Evolutionary conservation across 202 grass and related monocot species (phyloP).

Genomic region (Miscanthus sacchariflorus): DNA sequence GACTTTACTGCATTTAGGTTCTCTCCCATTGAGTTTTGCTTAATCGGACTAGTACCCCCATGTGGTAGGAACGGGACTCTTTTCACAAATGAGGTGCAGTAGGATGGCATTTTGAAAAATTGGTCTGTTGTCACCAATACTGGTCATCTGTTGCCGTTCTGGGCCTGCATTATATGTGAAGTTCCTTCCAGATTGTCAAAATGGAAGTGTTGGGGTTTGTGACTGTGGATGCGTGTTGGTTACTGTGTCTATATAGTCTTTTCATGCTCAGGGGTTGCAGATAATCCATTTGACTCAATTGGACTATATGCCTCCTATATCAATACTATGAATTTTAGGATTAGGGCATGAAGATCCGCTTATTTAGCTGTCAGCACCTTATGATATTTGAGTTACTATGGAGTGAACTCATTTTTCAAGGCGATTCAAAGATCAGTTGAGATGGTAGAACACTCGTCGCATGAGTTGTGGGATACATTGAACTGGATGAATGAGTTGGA

Average conservation of each 20-base stretch:
- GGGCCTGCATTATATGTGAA: constrained; percentile 21
- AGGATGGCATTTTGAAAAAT: constrained; percentile 12
- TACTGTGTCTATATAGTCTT: not conserved
- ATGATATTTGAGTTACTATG: constrained; percentile 15
- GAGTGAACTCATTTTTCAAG: not conserved
- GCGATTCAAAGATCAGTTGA: constrained; percentile 16
- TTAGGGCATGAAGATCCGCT: not conserved
- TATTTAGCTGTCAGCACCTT: not conserved
- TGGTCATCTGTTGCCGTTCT: not conserved
- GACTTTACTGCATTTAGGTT: constrained; percentile 12
- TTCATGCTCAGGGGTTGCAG: not conserved
- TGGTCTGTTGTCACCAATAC: not conserved
- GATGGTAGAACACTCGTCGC: not conserved
- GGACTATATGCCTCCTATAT: constrained; percentile 4
- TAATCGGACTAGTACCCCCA: constrained; percentile 33
- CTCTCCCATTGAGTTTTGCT: constrained; percentile 23
- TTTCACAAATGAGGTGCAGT: constrained; percentile 10
- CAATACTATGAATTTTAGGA: not conserved
- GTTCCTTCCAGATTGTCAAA: constrained; percentile 18
- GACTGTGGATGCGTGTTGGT: not conserved
- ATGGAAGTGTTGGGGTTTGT: constrained; percentile 19
- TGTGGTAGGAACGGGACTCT: constrained; percentile 9
- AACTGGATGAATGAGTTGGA: constrained; percentile 9
- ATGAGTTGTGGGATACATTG: constrained; percentile 13
- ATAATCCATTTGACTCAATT: constrained; percentile 26